These are phyloP conservation scores for Chenopodium berlandieri DNA, from an alignment of 148 eudicot species.

Conservation along the genomic window DNA sequence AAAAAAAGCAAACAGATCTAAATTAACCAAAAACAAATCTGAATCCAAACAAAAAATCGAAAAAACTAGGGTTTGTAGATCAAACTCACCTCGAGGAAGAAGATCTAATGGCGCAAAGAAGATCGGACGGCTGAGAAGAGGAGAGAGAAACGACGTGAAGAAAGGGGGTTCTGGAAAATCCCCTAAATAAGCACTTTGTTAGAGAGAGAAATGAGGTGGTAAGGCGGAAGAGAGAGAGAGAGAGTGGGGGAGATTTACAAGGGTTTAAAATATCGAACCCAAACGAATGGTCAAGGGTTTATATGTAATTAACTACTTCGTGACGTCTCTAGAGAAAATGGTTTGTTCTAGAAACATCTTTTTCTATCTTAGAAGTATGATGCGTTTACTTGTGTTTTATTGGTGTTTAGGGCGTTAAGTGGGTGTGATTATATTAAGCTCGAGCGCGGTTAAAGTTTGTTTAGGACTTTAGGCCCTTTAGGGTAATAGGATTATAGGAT, in stretches of 20 bases:
- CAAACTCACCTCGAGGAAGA: background rate
- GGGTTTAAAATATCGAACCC: background rate
- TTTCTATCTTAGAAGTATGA: background rate
- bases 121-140: constrained; percentile 25
- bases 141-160: background rate
- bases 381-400: no score
- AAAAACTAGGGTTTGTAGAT: constrained; percentile 12
- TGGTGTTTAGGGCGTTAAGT: no score
- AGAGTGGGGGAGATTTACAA: background rate
- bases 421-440: no score
- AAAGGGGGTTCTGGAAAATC: constrained; percentile 11
- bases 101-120: constrained; percentile 7
- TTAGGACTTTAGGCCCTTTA: no score
- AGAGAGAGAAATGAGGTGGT: background rate
- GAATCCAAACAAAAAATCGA: background rate
- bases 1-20: background rate
- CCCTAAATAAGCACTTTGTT: background rate
- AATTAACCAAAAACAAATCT: constrained; percentile 1
- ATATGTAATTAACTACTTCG: background rate
- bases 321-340: constrained; percentile 3
- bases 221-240: background rate
- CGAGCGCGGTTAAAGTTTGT: no score
- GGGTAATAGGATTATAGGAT: no score
- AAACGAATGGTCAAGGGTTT: background rate
- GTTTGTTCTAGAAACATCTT: constrained; percentile 18